Base-by-base conservation (phyloP, 129 eudicot genomes). In the Erigeron canadensis region DNA sequence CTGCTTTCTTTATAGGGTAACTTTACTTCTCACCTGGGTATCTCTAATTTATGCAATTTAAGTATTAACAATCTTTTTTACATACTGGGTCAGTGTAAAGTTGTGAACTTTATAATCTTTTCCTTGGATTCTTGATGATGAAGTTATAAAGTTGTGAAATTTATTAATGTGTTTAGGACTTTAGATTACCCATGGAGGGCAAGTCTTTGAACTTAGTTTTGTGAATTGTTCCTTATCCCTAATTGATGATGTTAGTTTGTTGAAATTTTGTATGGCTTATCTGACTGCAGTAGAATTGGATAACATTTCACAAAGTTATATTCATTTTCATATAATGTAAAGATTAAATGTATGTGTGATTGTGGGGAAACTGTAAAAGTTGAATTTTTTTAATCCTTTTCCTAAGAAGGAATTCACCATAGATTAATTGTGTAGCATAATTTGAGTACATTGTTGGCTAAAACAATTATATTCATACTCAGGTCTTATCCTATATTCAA, bases 11-110 rank as follows among this genome's bases (percentile, higher is more conserved):
- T 44, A 17, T 21, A 40, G 45, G 75, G 71, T 62, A 80, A 34
- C 67, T 45, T 70, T 18, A 7, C n/a, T 63, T 41, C 60, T 70
- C 54, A 65, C 16, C 47, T 63, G 72, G 67, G 77, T 75, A 43
- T 63, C 60, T 74, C 7, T 51, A 41, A 50, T 74, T 69, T 80
- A 10, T 68, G 50, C n/a, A 23, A 18, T 59, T 66, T 6, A 73
- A 18, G 53, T 53, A 22, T 12, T n/a, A n/a, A 7, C 58, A 7
- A 17, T 53, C 16, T 19, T n/a, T 53, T 16, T n/a, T 22, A 53
- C n/a, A 40, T 42, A 13, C 40, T 74, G 80, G 76, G 53, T 44
- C 61, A 6, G 63, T 74, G 37, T 62, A 13, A 63, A 42, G 53
- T 60, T 50, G 37, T 61, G 1, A 4, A 50, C 28, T 42, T 15